These are phyloP conservation scores for Linaria vulgaris DNA, from an alignment of 257 asterid genomes.

Conservation along the genomic window DNA sequence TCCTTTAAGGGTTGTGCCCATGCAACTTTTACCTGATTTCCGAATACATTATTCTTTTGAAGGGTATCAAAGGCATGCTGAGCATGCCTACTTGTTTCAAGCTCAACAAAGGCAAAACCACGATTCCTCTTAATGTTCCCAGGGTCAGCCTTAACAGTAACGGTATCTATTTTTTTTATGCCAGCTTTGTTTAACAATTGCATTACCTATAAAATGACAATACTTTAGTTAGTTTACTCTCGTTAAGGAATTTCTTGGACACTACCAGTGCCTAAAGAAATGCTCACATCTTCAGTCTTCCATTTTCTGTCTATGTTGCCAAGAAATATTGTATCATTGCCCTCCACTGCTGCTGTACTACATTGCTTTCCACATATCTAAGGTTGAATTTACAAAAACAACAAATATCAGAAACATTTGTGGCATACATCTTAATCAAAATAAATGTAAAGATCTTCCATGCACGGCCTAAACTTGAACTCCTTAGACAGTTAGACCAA, in stretches of 20 bases:
- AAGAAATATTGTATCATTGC: slow-evolving; percentile 66
- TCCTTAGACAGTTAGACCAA: background rate
- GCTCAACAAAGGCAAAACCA: slow-evolving; percentile 74
- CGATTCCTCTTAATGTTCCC: slow-evolving; percentile 51
- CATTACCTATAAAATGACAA: slow-evolving; percentile 45
- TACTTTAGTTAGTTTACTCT: slow-evolving; percentile 26
- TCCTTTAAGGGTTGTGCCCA: slow-evolving; percentile 76
- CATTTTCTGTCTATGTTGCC: slow-evolving; percentile 68
- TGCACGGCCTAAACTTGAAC: background rate
- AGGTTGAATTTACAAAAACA: slow-evolving; percentile 23
- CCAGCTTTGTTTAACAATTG: slow-evolving; percentile 50
- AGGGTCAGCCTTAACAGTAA: slow-evolving; percentile 56
- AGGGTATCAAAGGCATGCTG: slow-evolving; percentile 59
- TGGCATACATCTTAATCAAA: background rate
- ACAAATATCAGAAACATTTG: slow-evolving; percentile 27
- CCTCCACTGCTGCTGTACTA: slow-evolving; percentile 49
- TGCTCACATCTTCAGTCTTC: slow-evolving; percentile 71
- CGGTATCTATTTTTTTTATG: slow-evolving; percentile 57
- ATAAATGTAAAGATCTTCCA: background rate
- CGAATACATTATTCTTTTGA: slow-evolving; percentile 51
- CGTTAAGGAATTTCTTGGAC: slow-evolving; percentile 16
- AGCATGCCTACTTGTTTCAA: slow-evolving; percentile 67
- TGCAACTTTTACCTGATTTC: slow-evolving; percentile 46
- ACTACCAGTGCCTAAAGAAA: slow-evolving; percentile 24
- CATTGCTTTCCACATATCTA: slow-evolving; percentile 75